Evolutionary conservation across 2,329 filamentous ascomycete species (phyloP), one percentile per base, ranked within the genome.

Genomic region (Cladophialophora bantiana): DNA sequence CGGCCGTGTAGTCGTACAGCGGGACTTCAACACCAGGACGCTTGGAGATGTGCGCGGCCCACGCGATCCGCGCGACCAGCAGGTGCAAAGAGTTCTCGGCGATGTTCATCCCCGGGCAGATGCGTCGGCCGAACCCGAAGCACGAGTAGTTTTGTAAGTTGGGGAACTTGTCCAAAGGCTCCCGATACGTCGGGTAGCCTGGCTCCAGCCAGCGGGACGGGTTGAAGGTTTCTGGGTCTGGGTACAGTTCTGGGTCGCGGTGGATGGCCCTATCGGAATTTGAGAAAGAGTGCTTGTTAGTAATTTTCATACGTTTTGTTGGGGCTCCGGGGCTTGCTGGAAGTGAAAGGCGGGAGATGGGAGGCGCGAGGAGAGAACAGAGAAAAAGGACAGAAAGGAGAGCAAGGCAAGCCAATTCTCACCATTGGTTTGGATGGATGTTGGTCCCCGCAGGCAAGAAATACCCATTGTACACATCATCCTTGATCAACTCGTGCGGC

Each of bases 41-140:
- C 50, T 59, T 48, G 9, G 58, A 56, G 7, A 71, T 68, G 13
- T 67, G 32, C 10, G 45, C 52, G 85, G 87, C 52, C 73, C 73
- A 73, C 18, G 65, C 72, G 15, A 74, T 62, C 36, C 68, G 57
- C 15, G 73, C 71, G 34, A 68, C 53, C 31, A 73, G 42, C 18
- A 73, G 66, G 13, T 71, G 59, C 13, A 74, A 53, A 18, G 63
- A 70, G 40, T 69, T 65, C 62, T 74, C 73, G 1, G 73, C 72
- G 42, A 74, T 72, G 53, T 74, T 72, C 58, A 68, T 70, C 15
- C 73, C 73, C 4, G 73, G 71, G 64, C 74, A 75, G 62, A 75
- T 73, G 3, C 85, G 78, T 54, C 84, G 79, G 2, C 85, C 85
- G 75, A 84, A 86, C 15, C 85, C 85, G 65, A 87, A 87, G 36